Evolutionary conservation across 148 eudicot genomes (phyloP), one percentile per base, ranked within the genome.

Genomic region (Vaccinium darrowii): DNA sequence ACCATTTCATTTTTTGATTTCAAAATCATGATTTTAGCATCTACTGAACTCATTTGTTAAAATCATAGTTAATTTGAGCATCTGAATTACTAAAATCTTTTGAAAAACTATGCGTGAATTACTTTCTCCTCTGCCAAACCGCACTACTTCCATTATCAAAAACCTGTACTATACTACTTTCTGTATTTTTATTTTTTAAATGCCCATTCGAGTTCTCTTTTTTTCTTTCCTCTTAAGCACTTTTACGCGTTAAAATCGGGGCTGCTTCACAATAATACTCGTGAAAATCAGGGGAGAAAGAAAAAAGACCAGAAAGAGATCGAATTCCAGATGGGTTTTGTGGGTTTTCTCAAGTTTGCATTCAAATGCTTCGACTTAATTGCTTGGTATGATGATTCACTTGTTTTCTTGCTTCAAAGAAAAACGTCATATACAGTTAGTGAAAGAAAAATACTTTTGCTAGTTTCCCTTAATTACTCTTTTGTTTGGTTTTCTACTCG

Each of bases 301-400:
- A 8, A 25, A 56, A 25, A 25, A 11, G 58, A 43, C 43, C 13
- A 8, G 82, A 56, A 57, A 56, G 25, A 3, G 67, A 54, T 52
- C 67, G 11, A 79, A 54, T 67, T 79, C 51, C 3, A 53, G 62
- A 78, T 78, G 81, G 62, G 63, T 78, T 30, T 79, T 0, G n/a
- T 79, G 47, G 49, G 69, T 79, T 33, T 79, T 79, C 82, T 79
- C 65, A 18, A 54, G 82, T 30, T 57, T 56, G 82, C 50, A 14
- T 33, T 79, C 49, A 57, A 54, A 5, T 57, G 50, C 65, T 27
- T 79, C 63, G 15, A 57, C 49, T 50, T 56, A 21, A 27, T 79
- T 33, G 69, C 69, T 36, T 56, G 69, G 82, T 79, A 57, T 49
- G 25, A 43, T 5, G 47, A 8, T 27, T 16, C 6, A 27, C 43